Evolutionary conservation across 2,329 filamentous ascomycete genomes (phyloP).

Genomic region (Immersiporthe knoxdaviesiana): DNA sequence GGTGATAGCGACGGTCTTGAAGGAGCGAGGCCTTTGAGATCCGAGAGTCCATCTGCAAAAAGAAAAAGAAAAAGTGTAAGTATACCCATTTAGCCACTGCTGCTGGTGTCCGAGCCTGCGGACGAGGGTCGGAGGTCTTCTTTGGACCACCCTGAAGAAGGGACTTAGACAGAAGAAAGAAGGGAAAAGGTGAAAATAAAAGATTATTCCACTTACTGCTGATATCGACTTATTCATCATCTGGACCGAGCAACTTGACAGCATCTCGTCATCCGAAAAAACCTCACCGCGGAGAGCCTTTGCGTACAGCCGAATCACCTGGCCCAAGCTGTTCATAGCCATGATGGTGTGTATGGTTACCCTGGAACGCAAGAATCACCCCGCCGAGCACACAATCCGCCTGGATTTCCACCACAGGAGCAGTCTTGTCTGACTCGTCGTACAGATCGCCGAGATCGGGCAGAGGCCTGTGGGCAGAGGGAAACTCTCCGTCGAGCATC

Average conservation of each 20-base stretch:
- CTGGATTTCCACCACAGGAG: conserved; percentile 29
- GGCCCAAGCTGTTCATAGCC: conserved; percentile 33
- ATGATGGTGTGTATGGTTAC: conserved; percentile 32
- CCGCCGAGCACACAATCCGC: conserved; percentile 32
- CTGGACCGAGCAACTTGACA: conserved; percentile 20
- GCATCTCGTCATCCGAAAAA: conserved; percentile 14
- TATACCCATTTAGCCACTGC: conserved; percentile 25
- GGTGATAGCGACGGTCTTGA: not conserved
- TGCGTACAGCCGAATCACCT: conserved; percentile 26
- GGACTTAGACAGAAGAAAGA: no score
- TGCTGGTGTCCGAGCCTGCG: not conserved
- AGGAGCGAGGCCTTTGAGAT: conserved; percentile 21
- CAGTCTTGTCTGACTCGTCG: conserved; percentile 16
- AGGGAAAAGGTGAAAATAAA: no score
- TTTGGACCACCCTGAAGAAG: not conserved
- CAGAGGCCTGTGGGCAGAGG: conserved; percentile 15
- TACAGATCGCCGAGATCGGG: conserved; percentile 22
- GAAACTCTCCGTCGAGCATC: conserved; percentile 15
- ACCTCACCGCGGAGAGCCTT: conserved; percentile 19
- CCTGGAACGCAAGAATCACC: conserved; percentile 31
- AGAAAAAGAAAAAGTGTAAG: conserved; percentile 27
- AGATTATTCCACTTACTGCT: not conserved
- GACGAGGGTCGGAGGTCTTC: not conserved
- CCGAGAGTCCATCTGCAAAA: conserved; percentile 6
- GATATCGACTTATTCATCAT: conserved; percentile 15